Conservation (phyloP, 352 stramenopile species). For the Globisporangium iwayamae region DNA sequence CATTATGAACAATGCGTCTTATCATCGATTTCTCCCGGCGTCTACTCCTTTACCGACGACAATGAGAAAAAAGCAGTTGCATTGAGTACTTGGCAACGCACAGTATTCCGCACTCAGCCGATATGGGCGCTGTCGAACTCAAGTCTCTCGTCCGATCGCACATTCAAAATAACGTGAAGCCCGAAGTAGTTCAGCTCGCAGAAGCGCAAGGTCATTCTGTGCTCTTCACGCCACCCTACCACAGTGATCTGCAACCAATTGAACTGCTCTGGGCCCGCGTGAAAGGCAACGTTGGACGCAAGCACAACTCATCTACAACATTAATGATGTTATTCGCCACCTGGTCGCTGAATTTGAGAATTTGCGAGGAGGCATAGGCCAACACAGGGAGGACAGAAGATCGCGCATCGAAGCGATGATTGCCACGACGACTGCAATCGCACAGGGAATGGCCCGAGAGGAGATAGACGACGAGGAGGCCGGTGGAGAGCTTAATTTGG, state of each 20-base stretch:
- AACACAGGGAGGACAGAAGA: not conserved
- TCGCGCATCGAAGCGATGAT: not conserved
- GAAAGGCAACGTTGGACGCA: constrained; percentile 3
- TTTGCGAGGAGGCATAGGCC: not conserved
- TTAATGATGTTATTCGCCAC: not conserved
- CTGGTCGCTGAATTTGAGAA: not conserved
- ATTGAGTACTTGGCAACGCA: not conserved
- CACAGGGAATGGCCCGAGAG: not conserved
- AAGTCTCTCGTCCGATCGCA: not conserved
- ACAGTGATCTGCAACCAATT: not conserved
- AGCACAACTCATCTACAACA: not conserved
- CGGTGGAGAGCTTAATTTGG: not conserved
- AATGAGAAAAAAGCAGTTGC: constrained; percentile 1
- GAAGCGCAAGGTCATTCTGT: not conserved
- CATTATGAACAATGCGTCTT: not conserved
- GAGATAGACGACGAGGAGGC: not conserved
- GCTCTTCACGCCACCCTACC: constrained; percentile 3
- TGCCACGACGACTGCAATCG: not conserved
- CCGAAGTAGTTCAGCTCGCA: not conserved
- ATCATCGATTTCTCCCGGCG: not conserved
- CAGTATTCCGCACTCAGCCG: not conserved
- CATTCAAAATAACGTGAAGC: not conserved
- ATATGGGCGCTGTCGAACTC: not conserved
- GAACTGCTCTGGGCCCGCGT: not conserved
- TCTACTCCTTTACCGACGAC: not conserved